phyloP scores from a whole-genome alignment of 805 yeast species.

The Wickerhamomyces canadensis region DNA sequence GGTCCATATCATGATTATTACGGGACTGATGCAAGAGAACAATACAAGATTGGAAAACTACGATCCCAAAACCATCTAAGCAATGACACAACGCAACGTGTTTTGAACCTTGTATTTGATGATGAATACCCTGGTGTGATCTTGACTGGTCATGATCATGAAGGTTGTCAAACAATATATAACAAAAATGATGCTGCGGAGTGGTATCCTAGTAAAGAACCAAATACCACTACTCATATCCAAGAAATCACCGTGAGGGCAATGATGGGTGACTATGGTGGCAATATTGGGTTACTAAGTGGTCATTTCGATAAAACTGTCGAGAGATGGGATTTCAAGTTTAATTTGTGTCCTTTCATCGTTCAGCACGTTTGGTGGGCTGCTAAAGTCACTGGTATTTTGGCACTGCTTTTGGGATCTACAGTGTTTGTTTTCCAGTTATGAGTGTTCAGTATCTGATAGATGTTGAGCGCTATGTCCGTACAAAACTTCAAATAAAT shows the following conservation, averaged over 20 bases:
- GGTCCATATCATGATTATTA: constrained; percentile 72
- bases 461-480: too few relatives aligned
- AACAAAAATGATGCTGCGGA: constrained; percentile 36
- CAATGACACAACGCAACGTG: constrained; percentile 56
- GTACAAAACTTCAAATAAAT: too few relatives aligned
- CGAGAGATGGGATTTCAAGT: constrained; percentile 59
- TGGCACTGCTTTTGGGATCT: constrained; percentile 37
- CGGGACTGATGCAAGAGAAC: constrained; percentile 48
- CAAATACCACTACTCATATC: constrained; percentile 33
- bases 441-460: constrained; percentile 3
- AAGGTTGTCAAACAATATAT: constrained; percentile 78
- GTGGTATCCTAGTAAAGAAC: constrained; percentile 56
- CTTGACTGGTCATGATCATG: constrained; percentile 94
- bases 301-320: constrained; percentile 51
- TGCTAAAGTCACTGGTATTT: constrained; percentile 47
- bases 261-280: constrained; percentile 95
- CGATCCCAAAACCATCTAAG: constrained; percentile 85
- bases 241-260: constrained; percentile 83
- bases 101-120: constrained; percentile 68
- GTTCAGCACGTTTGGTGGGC: constrained; percentile 97
- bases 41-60: constrained; percentile 63
- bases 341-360: constrained; percentile 70
- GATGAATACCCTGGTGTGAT: constrained; percentile 69
- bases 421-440: constrained; percentile 15
- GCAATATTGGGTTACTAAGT: constrained; percentile 79